Conservation (phyloP, 768 basidiomycete species). For the Russula emetica region DNA sequence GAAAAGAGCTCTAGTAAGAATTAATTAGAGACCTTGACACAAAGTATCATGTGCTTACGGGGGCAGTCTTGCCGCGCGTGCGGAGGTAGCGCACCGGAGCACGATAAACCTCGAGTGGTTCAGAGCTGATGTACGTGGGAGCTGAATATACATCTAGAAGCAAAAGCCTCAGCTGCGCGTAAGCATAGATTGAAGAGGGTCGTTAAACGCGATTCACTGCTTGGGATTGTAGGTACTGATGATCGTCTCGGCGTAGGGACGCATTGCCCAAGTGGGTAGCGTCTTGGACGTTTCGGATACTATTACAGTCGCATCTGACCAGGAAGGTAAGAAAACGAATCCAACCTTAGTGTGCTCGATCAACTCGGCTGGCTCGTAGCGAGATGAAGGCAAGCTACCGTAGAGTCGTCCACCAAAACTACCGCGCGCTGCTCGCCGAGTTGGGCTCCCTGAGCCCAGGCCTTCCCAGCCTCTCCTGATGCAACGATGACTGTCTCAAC, state of each 20-base stretch:
- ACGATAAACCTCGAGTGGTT: constrained; percentile 17
- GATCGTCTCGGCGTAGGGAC: constrained; percentile 28
- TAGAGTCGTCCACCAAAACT: constrained; percentile 15
- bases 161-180: constrained; percentile 22
- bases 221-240: constrained; percentile 26
- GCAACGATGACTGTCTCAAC: constrained; percentile 23
- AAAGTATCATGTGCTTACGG: constrained; percentile 9
- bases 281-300: constrained; percentile 26
- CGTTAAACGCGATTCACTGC: constrained; percentile 17
- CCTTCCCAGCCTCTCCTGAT: constrained; percentile 26
- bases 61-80: constrained; percentile 18
- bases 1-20: constrained; percentile 7
- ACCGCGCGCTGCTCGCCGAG: constrained; percentile 28
- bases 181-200: background rate
- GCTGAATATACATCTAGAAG: constrained; percentile 29
- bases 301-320: constrained; percentile 27
- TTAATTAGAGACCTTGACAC: constrained; percentile 1
- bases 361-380: background rate
- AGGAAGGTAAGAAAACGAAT: constrained; percentile 26
- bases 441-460: constrained; percentile 28
- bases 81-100: constrained; percentile 30
- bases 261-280: constrained; percentile 31
- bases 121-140: constrained; percentile 27
- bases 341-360: constrained; percentile 23
- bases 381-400: constrained; percentile 13